Evolutionary conservation across 805 yeast species (phyloP), one percentile per base, ranked within the genome.

Genomic region (Suhomyces sp.): DNA sequence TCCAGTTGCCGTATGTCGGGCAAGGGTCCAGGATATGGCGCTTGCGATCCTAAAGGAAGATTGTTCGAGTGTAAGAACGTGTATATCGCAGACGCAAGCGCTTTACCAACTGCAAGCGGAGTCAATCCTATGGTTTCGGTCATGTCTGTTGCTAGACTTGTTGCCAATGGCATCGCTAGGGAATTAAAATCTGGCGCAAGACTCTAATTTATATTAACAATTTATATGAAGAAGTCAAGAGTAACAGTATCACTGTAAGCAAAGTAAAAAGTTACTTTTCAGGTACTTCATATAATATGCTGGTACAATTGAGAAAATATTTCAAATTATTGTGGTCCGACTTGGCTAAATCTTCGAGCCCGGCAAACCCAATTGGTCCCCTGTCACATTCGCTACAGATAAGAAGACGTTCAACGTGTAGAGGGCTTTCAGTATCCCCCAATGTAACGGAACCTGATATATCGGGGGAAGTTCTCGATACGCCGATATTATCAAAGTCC

Each of bases 401-500:
- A 40, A 87, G 65, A 45, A 82, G 73, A 49, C 90, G 70, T 45
- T 78, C 78, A 20, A 86, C 66, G 22, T 68, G 67, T 12, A 71
- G 60, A 22, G 54, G 47, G 5, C 49, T 48, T 7, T 59, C 53
- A 12, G 62, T 50, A 9, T 57, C 60, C 1, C 59, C 56, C 22
- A 52, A 17, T 19, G n/a, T 7, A 8, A 48, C 33, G 8, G 46
- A 33, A 3, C 61, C 63, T 12, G 52, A 51, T n/a, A 49, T 54
- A 40, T 58, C 61, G 7, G 61, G 61, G 1, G 73, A 47, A 1
- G 76, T 70, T 52, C 77, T 77, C 1, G 91, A 85, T 2, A 87
- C 93, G 1, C 90, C 92, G 44, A 87, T 80, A 60, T 87, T 87
- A 56, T 87, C 92, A 59, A 87, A 87, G 56, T 82, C 87, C 94